phyloP scores from a whole-genome alignment of 805 yeast species.

The Blastobotrys peoriensis region DNA sequence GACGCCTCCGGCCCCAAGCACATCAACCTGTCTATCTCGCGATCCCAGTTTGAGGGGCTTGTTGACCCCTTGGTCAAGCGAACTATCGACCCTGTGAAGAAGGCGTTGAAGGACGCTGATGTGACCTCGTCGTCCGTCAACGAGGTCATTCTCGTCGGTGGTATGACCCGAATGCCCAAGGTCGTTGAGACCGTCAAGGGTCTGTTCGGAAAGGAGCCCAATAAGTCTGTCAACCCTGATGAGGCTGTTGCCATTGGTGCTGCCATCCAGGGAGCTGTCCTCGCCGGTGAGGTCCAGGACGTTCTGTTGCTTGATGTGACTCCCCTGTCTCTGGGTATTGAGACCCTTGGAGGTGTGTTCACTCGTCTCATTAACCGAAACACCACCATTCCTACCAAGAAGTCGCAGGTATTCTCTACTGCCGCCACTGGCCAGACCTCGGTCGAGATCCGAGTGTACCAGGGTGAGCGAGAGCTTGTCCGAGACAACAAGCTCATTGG shows the following conservation, averaged over 20 bases:
- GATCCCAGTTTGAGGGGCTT: conserved; percentile 61
- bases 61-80: conserved; percentile 66
- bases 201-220: conserved; percentile 77
- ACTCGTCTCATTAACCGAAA: conserved; percentile 86
- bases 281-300: conserved; percentile 91
- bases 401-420: conserved; percentile 92
- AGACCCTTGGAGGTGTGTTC: conserved; percentile 97
- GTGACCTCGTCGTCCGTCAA: conserved; percentile 58
- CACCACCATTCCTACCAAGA: conserved; percentile 96
- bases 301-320: conserved; percentile 85
- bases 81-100: conserved; percentile 71
- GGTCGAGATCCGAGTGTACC: conserved; percentile 96
- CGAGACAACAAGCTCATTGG: conserved; percentile 97
- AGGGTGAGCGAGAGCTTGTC: conserved; percentile 98
- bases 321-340: conserved; percentile 90
- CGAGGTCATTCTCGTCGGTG: conserved; percentile 83
- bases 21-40: conserved; percentile 61
- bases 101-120: conserved; percentile 77
- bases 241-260: conserved; percentile 96
- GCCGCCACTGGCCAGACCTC: conserved; percentile 96
- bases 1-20: conserved; percentile 79
- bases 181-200: conserved; percentile 69
- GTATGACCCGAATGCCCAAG: conserved; percentile 92
- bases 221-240: conserved; percentile 90
- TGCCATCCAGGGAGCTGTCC: conserved; percentile 95